Conservation (phyloP, 208 protist species). For the Leishmania tropica region DNA sequence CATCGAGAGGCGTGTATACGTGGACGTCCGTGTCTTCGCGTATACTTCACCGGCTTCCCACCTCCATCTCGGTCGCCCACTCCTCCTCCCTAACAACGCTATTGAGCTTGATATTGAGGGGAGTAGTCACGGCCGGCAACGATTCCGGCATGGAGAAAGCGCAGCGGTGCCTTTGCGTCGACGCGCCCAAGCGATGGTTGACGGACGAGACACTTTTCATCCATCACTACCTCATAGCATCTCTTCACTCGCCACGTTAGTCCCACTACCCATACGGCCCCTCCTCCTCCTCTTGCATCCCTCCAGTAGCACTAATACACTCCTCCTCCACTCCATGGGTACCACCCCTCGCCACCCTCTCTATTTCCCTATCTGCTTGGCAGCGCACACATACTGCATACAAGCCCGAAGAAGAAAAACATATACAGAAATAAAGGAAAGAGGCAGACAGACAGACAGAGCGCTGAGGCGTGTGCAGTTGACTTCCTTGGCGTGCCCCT, state of each 20-base stretch:
- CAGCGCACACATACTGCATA: neutral
- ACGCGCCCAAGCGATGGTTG: neutral
- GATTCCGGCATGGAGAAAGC: neutral
- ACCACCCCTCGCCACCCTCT: slow-evolving; percentile 21
- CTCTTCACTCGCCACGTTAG: neutral
- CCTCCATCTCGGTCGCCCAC: neutral
- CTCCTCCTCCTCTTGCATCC: neutral
- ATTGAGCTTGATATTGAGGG: neutral
- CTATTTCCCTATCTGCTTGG: neutral
- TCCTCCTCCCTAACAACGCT: neutral
- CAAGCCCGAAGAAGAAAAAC: neutral
- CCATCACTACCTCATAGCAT: neutral
- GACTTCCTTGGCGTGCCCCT: no score
- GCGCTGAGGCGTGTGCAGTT: no score
- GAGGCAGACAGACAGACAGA: no score
- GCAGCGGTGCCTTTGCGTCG: neutral
- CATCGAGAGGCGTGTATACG: neutral
- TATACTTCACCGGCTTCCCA: neutral
- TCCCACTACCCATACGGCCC: neutral
- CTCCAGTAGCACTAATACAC: neutral
- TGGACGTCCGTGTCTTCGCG: neutral
- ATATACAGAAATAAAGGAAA: neutral
- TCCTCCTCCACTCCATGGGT: neutral
- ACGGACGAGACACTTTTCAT: neutral
- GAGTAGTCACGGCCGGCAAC: no score